Evolutionary conservation across 2,329 filamentous ascomycete genomes (phyloP).

Genomic region (Alternaria tenuissima): DNA sequence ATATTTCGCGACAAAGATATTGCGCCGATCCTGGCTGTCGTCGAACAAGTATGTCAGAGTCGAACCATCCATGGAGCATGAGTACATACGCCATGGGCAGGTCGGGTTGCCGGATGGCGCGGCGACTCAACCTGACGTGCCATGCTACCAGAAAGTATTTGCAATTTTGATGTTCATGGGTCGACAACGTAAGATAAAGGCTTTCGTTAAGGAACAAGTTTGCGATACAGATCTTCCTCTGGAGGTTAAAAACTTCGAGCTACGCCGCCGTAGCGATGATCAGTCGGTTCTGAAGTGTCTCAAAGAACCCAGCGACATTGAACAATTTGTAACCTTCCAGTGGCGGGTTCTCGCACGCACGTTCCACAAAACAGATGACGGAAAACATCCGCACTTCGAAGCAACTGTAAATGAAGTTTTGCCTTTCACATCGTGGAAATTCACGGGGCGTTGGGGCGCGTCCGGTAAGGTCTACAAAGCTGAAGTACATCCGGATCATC

Average conservation of each 20-base stretch:
- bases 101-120: not conserved
- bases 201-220: not conserved
- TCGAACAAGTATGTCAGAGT: not conserved
- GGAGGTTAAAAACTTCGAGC: not conserved
- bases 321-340: not conserved
- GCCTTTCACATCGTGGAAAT: not conserved
- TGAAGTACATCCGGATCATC: not conserved
- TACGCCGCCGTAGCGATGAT: not conserved
- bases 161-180: not conserved
- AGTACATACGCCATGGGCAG: not conserved
- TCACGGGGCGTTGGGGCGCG: not conserved
- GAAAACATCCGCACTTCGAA: not conserved
- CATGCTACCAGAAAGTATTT: not conserved
- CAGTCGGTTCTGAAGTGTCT: not conserved
- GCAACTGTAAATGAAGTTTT: not conserved
- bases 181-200: not conserved
- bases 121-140: not conserved
- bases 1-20: too few species aligned
- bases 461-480: not conserved
- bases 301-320: not conserved
- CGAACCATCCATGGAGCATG: not conserved
- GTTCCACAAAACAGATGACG: not conserved
- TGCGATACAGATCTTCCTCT: not conserved
- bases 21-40: too few species aligned
- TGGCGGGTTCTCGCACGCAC: not conserved